Conservation (phyloP, 2,329 filamentous ascomycete genomes). For the Shiraia bambusicola region DNA sequence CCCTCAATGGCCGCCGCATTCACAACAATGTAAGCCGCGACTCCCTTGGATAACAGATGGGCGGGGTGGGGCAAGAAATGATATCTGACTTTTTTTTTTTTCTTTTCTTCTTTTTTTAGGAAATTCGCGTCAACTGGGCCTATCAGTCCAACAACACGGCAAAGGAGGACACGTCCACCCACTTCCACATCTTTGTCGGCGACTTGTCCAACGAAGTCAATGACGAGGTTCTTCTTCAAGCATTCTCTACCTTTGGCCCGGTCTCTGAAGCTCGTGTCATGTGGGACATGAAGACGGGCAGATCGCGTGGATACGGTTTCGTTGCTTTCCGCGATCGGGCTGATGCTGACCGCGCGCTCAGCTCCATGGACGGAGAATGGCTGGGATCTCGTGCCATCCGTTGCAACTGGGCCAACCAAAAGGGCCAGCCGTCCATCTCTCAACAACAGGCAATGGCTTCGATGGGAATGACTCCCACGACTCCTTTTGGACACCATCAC, state of each 20-base stretch:
- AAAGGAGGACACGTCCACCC: slow-evolving; percentile 97
- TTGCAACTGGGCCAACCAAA: slow-evolving; percentile 99
- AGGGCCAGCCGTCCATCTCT: slow-evolving; percentile 97
- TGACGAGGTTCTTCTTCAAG: slow-evolving; percentile 88
- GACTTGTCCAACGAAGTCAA: slow-evolving; percentile 99
- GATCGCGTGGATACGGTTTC: slow-evolving; percentile 95
- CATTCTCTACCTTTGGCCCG: slow-evolving; percentile 92
- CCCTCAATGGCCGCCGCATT: slow-evolving; percentile 89
- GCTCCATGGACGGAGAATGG: slow-evolving; percentile 99
- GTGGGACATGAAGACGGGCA: slow-evolving; percentile 99
- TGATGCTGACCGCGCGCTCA: slow-evolving; percentile 94
- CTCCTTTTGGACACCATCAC: slow-evolving; percentile 93
- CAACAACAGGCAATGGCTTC: slow-evolving; percentile 96
- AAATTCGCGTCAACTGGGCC: slow-evolving; percentile 99
- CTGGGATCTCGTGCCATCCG: slow-evolving; percentile 95
- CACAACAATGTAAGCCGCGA: slow-evolving; percentile 80
- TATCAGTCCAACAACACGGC: slow-evolving; percentile 93
- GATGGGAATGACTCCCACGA: slow-evolving; percentile 98
- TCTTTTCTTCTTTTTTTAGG: too few relatives aligned
- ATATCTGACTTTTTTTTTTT: slow-evolving; percentile 34
- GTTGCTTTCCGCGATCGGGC: slow-evolving; percentile 92
- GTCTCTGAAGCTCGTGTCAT: slow-evolving; percentile 98
- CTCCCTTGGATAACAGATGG: too few relatives aligned
- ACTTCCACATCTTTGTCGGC: slow-evolving; percentile 98
- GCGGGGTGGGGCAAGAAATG: neutral